Conservation (phyloP, 192 early-diverging fungal species). For the Linnemannia exigua region DNA sequence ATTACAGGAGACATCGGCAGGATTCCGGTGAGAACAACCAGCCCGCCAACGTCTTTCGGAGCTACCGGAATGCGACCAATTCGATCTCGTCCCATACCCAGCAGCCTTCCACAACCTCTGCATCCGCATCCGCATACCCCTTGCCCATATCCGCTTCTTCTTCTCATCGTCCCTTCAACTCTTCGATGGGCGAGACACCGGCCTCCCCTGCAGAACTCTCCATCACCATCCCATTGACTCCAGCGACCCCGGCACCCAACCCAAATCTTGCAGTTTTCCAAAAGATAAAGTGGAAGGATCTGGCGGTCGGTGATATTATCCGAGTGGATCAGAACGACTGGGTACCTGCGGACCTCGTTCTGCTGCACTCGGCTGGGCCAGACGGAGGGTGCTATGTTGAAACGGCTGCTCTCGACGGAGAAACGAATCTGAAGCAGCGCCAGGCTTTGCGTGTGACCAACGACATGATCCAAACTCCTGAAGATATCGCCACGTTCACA, state of each 20-base stretch:
- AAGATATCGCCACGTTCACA: constrained; percentile 63
- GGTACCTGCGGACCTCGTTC: constrained; percentile 85
- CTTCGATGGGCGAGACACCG: constrained; percentile 30
- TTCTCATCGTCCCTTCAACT: constrained; percentile 58
- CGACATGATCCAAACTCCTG: constrained; percentile 58
- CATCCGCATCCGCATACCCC: constrained; percentile 62
- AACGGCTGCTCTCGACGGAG: constrained; percentile 90
- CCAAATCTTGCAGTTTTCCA: constrained; percentile 59
- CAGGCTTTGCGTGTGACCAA: constrained; percentile 77
- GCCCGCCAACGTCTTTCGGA: constrained; percentile 68
- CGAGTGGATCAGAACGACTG: constrained; percentile 83
- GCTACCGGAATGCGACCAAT: constrained; percentile 63
- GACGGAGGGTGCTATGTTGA: constrained; percentile 89
- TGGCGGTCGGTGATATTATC: constrained; percentile 86
- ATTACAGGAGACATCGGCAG: constrained; percentile 75
- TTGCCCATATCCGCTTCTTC: constrained; percentile 58
- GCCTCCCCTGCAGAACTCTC: constrained; percentile 27
- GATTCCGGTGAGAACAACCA: constrained; percentile 75
- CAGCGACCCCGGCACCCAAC: constrained; percentile 15
- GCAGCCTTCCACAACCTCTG: constrained; percentile 48
- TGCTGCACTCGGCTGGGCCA: constrained; percentile 76
- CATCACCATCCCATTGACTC: constrained; percentile 52
- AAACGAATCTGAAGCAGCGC: constrained; percentile 90
- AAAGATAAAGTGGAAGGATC: constrained; percentile 67
- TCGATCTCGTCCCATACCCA: constrained; percentile 55